Evolutionary conservation across 352 stramenopile genomes (phyloP).

Genomic region (Pythium phragmiticola): DNA sequence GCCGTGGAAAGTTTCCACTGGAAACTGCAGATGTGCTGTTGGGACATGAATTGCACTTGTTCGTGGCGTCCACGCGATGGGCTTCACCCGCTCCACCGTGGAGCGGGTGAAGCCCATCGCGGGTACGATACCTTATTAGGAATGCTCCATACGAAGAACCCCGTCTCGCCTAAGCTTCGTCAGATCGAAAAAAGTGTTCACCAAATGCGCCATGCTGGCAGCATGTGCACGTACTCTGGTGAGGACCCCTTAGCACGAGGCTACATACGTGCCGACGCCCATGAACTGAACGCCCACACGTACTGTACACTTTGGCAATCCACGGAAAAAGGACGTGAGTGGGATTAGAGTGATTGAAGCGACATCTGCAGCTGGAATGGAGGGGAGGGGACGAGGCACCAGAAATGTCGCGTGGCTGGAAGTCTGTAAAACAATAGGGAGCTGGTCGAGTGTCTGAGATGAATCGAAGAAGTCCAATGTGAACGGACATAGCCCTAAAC

Average conservation of each 20-base stretch:
- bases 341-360: background rate
- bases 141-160: too few species aligned
- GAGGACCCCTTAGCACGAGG: too few species aligned
- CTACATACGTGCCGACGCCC: too few species aligned
- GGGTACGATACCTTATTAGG: too few species aligned
- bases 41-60: background rate
- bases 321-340: background rate
- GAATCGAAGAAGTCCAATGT: background rate
- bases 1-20: too few species aligned
- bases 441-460: background rate
- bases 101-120: background rate
- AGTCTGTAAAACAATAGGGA: background rate
- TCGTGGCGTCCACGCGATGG: background rate
- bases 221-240: too few species aligned
- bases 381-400: background rate
- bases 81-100: background rate
- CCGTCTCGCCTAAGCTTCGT: too few species aligned
- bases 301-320: background rate
- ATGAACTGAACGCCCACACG: background rate
- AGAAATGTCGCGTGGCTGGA: slow-evolving; percentile 2
- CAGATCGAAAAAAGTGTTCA: too few species aligned
- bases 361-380: background rate
- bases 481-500: background rate
- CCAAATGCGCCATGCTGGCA: too few species aligned
- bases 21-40: background rate